Conservation (phyloP, 768 basidiomycete species). For the Lentinula raphanica region DNA sequence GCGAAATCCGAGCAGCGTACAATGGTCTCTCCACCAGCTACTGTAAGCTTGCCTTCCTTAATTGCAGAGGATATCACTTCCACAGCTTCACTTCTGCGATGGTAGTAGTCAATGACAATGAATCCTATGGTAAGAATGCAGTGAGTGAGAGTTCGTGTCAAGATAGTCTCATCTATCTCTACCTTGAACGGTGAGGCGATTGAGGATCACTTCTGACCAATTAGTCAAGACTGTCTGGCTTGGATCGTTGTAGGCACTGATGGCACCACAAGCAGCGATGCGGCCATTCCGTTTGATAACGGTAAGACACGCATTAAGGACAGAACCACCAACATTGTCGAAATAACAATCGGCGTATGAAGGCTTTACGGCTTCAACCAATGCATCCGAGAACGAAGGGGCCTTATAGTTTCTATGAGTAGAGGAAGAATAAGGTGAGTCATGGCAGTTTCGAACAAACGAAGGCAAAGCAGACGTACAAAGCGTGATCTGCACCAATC, state of each 20-base stretch:
- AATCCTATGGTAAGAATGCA: neutral
- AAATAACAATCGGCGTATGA: slow-evolving; percentile 3
- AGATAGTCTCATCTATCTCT: neutral
- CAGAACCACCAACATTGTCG: neutral
- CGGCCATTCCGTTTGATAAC: neutral
- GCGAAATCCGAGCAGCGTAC: neutral
- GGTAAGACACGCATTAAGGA: neutral
- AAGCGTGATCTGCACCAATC: neutral
- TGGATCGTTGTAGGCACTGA: neutral
- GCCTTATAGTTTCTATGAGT: neutral
- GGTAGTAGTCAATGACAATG: neutral
- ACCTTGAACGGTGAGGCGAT: neutral
- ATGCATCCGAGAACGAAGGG: neutral
- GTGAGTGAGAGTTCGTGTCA: no score
- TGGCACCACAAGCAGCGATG: neutral
- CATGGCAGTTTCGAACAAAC: no score
- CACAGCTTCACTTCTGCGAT: neutral
- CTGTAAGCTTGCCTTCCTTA: neutral
- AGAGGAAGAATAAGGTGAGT: no score
- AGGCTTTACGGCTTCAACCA: neutral
- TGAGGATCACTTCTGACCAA: neutral
- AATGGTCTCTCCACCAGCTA: neutral
- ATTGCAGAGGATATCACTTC: neutral
- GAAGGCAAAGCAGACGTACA: neutral
- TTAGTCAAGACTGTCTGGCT: neutral